These are phyloP conservation scores for Neurospora sp. DNA, from an alignment of 495 filamentous ascomycete species.

Conservation along the genomic window DNA sequence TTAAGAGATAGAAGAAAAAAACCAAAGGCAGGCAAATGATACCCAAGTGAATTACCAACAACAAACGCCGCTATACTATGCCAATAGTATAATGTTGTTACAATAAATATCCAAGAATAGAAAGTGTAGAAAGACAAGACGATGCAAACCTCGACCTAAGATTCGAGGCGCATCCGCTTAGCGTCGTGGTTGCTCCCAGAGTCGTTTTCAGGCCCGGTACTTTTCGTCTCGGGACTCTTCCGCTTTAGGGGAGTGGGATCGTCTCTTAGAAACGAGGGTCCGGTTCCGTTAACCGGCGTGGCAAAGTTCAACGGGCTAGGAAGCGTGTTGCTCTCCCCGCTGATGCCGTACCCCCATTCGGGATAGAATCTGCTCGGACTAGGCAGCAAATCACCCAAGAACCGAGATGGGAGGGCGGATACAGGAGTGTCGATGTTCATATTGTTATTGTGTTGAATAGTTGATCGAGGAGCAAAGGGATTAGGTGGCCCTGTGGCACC, in stretches of 20 bases:
- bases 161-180: neutral
- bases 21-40: neutral
- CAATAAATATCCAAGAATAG: neutral
- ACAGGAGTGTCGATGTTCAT: slow-evolving; percentile 90
- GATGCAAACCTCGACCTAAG: neutral
- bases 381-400: slow-evolving; percentile 77
- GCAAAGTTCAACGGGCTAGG: slow-evolving; percentile 87
- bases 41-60: neutral
- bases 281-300: slow-evolving; percentile 67
- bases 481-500: slow-evolving; percentile 91
- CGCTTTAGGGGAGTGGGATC: slow-evolving; percentile 32
- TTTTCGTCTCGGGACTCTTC: slow-evolving; percentile 38
- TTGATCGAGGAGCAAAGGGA: slow-evolving; percentile 80
- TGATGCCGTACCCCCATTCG: slow-evolving; percentile 67
- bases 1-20: neutral
- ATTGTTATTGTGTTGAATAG: slow-evolving; percentile 50
- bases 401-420: slow-evolving; percentile 90
- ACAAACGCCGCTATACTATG: neutral
- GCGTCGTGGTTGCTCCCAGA: neutral
- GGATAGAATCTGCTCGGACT: slow-evolving; percentile 86
- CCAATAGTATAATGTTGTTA: neutral
- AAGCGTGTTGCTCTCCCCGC: slow-evolving; percentile 62
- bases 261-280: slow-evolving; percentile 57
- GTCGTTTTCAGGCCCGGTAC: slow-evolving; percentile 22
- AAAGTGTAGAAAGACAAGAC: neutral